Evolutionary conservation across 192 early-diverging fungal species (phyloP).

Genomic region (Coemansia sp.): DNA sequence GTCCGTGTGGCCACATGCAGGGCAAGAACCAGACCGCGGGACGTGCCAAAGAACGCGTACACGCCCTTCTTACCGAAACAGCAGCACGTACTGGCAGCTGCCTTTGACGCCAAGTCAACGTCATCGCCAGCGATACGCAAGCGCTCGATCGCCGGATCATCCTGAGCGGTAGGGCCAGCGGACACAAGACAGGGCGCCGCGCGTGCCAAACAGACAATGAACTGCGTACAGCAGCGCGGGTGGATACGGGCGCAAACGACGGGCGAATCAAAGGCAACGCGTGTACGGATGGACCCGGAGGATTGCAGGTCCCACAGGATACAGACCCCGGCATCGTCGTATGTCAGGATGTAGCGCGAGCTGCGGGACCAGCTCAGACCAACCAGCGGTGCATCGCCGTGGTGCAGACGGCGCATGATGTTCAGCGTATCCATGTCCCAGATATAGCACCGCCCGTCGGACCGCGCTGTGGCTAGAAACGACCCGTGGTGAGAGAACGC

Average conservation of each 20-base stretch:
- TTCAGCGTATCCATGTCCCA: constrained; percentile 91
- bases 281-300: constrained; percentile 54
- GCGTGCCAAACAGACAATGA: constrained; percentile 31
- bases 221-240: constrained; percentile 60
- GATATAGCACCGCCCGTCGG: constrained; percentile 75
- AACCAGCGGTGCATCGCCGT: constrained; percentile 74
- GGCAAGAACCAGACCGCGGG: constrained; percentile 36
- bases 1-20: constrained; percentile 34
- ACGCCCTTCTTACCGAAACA: constrained; percentile 55
- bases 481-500: constrained; percentile 79
- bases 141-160: constrained; percentile 8
- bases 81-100: constrained; percentile 48
- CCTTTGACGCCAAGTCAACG: constrained; percentile 33
- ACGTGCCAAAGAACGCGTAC: constrained; percentile 35
- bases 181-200: constrained; percentile 46
- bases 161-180: constrained; percentile 1
- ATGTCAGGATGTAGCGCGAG: constrained; percentile 76
- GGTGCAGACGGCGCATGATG: constrained; percentile 65
- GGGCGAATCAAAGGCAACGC: constrained; percentile 68
- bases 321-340: constrained; percentile 77
- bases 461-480: constrained; percentile 76
- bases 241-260: constrained; percentile 75
- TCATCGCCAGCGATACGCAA: constrained; percentile 24
- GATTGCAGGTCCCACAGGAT: constrained; percentile 89
- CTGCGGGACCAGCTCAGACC: constrained; percentile 85